A percentile compares a stretch with the other conserved stretches of the same genome.
These are phyloP conservation scores for Aegilops sharonensis DNA, from an alignment of 176 grass and related monocot species.

Conservation along the genomic window DNA sequence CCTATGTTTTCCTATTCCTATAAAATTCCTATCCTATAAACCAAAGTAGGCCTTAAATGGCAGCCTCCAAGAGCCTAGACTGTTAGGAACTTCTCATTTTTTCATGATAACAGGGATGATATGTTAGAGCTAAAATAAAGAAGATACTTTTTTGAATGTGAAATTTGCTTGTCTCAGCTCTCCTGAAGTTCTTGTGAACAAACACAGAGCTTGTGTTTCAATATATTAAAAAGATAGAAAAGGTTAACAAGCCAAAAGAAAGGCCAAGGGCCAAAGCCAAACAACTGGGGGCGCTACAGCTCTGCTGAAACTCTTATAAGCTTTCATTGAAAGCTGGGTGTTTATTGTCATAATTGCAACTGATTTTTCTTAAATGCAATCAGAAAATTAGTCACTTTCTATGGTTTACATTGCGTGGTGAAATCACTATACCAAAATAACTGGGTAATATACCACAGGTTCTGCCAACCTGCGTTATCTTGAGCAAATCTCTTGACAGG, in stretches of 20 bases:
- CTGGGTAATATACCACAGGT: slow-evolving; percentile 54
- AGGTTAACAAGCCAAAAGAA: background rate
- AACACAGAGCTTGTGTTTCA: background rate
- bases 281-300: background rate
- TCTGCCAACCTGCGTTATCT: slow-evolving; percentile 75
- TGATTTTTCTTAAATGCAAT: background rate
- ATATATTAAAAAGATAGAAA: background rate
- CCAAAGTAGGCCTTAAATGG: background rate
- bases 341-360: background rate
- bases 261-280: background rate
- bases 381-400: slow-evolving; percentile 22
- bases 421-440: slow-evolving; percentile 9
- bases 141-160: slow-evolving; percentile 1
- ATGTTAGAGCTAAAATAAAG: slow-evolving; percentile 15
- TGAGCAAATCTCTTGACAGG: slow-evolving; percentile 81
- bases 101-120: slow-evolving; percentile 8
- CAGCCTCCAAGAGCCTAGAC: background rate
- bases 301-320: background rate
- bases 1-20: no score
- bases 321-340: background rate
- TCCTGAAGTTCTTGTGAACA: background rate
- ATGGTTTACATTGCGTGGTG: slow-evolving; percentile 26
- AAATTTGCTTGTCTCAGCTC: background rate
- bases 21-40: no score
- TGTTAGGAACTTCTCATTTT: background rate